Evolutionary conservation across 768 basidiomycete genomes (phyloP).

Genomic region (Mycena metata): DNA sequence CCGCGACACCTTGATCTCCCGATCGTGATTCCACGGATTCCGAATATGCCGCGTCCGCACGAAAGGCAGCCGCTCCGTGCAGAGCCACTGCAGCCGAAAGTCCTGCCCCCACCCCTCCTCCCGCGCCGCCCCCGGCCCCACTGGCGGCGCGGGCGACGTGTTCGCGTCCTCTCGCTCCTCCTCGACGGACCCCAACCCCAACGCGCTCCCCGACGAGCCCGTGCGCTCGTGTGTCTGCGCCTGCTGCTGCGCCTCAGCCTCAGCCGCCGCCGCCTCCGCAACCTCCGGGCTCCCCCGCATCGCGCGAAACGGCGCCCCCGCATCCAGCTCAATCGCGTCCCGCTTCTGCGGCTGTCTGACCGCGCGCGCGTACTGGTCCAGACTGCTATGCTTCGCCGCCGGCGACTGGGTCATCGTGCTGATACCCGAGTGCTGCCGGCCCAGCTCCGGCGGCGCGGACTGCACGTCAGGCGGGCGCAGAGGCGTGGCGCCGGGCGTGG

Average conservation of each 20-base stretch:
- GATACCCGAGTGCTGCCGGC: constrained; percentile 51
- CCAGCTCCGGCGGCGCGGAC: constrained; percentile 70
- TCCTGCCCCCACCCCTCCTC: constrained; percentile 76
- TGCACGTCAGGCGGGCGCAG: constrained; percentile 34
- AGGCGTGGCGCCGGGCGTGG: constrained; percentile 28
- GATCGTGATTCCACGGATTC: constrained; percentile 94
- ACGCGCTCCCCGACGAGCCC: neutral
- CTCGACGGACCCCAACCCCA: constrained; percentile 23
- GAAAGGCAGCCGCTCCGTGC: constrained; percentile 80
- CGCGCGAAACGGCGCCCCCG: constrained; percentile 43
- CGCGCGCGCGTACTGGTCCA: constrained; percentile 42
- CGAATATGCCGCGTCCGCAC: constrained; percentile 81
- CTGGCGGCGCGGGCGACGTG: constrained; percentile 29
- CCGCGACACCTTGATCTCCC: constrained; percentile 84
- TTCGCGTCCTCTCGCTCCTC: constrained; percentile 26
- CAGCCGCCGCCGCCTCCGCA: neutral
- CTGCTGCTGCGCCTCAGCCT: neutral
- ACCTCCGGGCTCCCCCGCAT: constrained; percentile 20
- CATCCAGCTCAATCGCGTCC: constrained; percentile 48
- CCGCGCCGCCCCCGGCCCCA: constrained; percentile 46
- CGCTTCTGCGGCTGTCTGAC: neutral
- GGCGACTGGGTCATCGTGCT: constrained; percentile 35
- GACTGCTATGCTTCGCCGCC: constrained; percentile 44
- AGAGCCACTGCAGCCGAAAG: constrained; percentile 89
- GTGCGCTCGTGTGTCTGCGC: neutral